A percentile compares a stretch with the other conserved stretches of the same genome.
Conservation (phyloP, 495 filamentous ascomycete genomes). For the Tuber borchii region DNA sequence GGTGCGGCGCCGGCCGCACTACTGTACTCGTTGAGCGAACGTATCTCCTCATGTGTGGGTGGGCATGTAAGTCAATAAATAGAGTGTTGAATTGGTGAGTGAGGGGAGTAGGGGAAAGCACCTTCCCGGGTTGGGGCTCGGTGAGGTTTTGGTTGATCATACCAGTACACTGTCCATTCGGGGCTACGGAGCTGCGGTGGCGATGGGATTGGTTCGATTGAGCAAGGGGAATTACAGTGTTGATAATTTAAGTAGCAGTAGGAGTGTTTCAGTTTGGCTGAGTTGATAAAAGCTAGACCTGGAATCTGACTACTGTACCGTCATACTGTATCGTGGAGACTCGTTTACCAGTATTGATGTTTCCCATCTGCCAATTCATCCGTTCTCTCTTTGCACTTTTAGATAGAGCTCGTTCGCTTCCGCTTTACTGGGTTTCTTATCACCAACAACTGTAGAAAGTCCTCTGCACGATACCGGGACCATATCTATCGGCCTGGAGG, state of each 20-base stretch:
- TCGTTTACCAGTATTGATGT: not conserved
- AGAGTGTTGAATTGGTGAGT: not conserved
- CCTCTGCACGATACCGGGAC: no score
- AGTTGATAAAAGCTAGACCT: not conserved
- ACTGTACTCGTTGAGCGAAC: not conserved
- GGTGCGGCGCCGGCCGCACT: conserved; percentile 19
- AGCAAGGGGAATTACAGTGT: not conserved
- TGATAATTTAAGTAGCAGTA: not conserved
- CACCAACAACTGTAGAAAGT: not conserved
- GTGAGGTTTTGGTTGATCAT: not conserved
- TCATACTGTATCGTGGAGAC: not conserved
- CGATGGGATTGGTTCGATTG: not conserved
- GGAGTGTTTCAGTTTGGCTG: not conserved
- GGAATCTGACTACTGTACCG: not conserved
- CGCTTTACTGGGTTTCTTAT: not conserved
- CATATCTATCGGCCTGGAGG: no score
- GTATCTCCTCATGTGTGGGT: not conserved
- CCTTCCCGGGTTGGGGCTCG: not conserved
- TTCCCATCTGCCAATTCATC: not conserved
- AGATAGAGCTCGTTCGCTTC: no score
- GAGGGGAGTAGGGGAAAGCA: not conserved
- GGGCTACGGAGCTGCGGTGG: not conserved
- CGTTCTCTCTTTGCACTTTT: not conserved
- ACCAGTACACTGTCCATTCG: no score
- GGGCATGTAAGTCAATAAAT: not conserved